These are phyloP conservation scores for Pleurotus ostreatus DNA, from an alignment of 768 basidiomycete species.

Conservation along the genomic window DNA sequence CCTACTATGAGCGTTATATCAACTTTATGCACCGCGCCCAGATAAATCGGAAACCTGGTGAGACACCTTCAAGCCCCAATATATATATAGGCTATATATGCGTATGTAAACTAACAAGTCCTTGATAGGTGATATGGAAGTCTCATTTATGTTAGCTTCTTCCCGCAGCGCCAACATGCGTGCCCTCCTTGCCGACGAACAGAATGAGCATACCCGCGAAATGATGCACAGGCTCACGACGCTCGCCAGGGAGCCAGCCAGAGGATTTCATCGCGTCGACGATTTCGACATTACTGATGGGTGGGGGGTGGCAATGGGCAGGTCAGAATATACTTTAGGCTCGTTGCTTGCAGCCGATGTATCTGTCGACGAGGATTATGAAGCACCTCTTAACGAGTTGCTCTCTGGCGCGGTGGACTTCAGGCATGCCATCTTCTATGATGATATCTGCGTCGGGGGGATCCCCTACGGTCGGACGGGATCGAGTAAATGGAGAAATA, in stretches of 20 bases:
- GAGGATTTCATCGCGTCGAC: conserved; percentile 11
- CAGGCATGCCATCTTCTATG: not conserved
- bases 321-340: not conserved
- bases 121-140: conserved; percentile 15
- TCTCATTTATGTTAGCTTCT: conserved; percentile 12
- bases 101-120: not conserved
- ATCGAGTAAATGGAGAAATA: conserved; percentile 10
- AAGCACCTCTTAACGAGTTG: not conserved
- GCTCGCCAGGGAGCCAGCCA: conserved; percentile 13
- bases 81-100: too few relatives aligned
- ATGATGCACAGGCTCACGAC: conserved; percentile 9
- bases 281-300: conserved; percentile 2
- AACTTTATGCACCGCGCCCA: conserved; percentile 16
- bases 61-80: not conserved
- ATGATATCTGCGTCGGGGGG: conserved; percentile 2
- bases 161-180: conserved; percentile 12
- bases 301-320: not conserved
- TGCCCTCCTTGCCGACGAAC: conserved; percentile 12
- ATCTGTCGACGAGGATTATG: not conserved
- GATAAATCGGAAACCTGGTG: conserved; percentile 19
- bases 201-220: not conserved
- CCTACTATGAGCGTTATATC: conserved; percentile 26
- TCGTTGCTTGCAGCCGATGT: not conserved
- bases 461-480: conserved; percentile 9
- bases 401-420: not conserved